phyloP scores from a whole-genome alignment of 805 yeast species.

The Suhomyces tanzawaensis region DNA sequence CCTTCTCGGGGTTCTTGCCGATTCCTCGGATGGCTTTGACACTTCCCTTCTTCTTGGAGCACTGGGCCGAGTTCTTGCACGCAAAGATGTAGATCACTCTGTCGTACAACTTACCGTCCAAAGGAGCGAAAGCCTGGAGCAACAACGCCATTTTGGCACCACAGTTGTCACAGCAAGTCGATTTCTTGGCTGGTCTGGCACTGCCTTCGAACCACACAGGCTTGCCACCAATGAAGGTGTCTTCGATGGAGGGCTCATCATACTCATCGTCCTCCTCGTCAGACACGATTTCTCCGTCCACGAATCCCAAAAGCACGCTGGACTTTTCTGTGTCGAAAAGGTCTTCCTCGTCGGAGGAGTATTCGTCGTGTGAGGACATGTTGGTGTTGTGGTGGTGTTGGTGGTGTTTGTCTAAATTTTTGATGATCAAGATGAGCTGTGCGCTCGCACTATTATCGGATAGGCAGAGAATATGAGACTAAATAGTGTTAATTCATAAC shows the following conservation, averaged over 20 bases:
- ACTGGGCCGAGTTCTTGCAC: constrained; percentile 54
- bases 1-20: constrained; percentile 51
- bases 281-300: constrained; percentile 55
- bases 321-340: constrained; percentile 28
- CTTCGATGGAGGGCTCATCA: constrained; percentile 44
- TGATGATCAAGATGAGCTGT: too few species aligned
- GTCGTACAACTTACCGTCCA: constrained; percentile 70
- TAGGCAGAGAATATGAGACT: too few species aligned
- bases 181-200: constrained; percentile 53
- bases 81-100: constrained; percentile 78
- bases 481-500: too few species aligned
- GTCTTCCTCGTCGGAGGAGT: constrained; percentile 54
- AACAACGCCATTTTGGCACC: constrained; percentile 58
- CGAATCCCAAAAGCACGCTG: constrained; percentile 57
- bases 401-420: too few species aligned
- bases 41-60: constrained; percentile 69
- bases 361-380: constrained; percentile 46
- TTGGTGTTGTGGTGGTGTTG: background rate
- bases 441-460: too few species aligned
- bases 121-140: constrained; percentile 77
- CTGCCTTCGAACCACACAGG: constrained; percentile 63
- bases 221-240: constrained; percentile 78
- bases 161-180: constrained; percentile 68
- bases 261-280: constrained; percentile 40
- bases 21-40: constrained; percentile 78